Base-by-base conservation (phyloP, 805 yeast genomes). In the Candida rishiriensis region DNA sequence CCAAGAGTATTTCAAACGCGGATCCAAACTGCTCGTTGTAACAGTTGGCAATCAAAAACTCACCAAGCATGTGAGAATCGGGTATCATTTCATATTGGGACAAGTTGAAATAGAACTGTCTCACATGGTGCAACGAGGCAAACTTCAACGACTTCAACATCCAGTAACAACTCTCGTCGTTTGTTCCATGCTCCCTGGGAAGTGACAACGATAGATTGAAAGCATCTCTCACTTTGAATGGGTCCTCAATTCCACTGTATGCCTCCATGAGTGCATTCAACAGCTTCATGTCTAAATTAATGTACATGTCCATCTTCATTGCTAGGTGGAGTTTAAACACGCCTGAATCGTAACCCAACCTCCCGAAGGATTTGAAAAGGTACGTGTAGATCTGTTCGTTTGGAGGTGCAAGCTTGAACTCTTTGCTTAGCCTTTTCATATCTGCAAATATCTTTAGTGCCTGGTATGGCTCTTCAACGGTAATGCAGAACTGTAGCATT, bases 41-140 rank as follows among this genome's bases (percentile, higher is more conserved):
- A 47, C 85, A 83, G 57, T 84, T 81, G 0, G 88, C 86, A 44
- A 83, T 75, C 30, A 86, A 60, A 53, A 76, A 81, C 57, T 83
- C 88, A 34, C 71, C 72, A 56, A 73, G 75, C 30, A 81, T 71
- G 10, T 70, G 70, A 31, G 72, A 63, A 46, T 76, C 72, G 0
- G 87, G 86, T 11, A 69, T 50, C 5, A 85, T 61, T 0, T 73
- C 75, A 52, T 70, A 78, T 34, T 66, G 66, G 1, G 83, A 74
- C 21, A 85, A 59, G 45, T 75, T 75, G 42, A 74, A 70, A 84
- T 88, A 86, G 36, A 83, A 75, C 36, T 73, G 69, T 45, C 73
- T 75, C 8, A 82, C 86, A 42, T 79, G 78, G 3, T 70, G 68
- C 41, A 83, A 60, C 12, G 80, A 63, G 9, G 66, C 73, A 46